A percentile compares a stretch with the other conserved stretches of the same genome.
phyloP scores from a whole-genome alignment of 768 basidiomycete genomes.

The Ephemerocybe angulata region DNA sequence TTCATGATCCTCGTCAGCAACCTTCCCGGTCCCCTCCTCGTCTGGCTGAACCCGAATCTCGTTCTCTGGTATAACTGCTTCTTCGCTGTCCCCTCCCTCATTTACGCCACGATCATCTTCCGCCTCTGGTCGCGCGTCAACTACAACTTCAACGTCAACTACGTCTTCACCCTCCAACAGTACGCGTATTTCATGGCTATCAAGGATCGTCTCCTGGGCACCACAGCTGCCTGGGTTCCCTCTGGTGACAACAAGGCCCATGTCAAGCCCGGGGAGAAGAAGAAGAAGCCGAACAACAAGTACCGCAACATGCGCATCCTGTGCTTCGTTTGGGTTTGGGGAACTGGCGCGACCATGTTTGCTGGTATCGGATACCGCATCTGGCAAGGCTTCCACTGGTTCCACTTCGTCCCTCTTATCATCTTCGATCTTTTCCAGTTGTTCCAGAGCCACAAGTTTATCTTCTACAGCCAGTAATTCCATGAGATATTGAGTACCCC shows the following conservation, averaged over 20 bases:
- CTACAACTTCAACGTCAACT: constrained; percentile 24
- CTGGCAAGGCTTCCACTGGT: constrained; percentile 18
- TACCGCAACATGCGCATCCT: constrained; percentile 27
- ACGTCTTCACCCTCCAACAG: constrained; percentile 25
- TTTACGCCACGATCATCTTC: constrained; percentile 23
- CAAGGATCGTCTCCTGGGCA: constrained; percentile 24
- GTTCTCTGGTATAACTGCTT: constrained; percentile 25
- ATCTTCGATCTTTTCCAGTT: background rate
- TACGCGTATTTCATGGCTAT: constrained; percentile 27
- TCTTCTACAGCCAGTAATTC: background rate
- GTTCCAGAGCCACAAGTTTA: constrained; percentile 3
- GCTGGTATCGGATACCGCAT: constrained; percentile 19
- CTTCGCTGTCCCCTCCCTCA: constrained; percentile 25
- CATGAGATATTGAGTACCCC: background rate
- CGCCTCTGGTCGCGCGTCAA: constrained; percentile 24
- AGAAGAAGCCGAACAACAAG: constrained; percentile 23
- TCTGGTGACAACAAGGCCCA: constrained; percentile 25
- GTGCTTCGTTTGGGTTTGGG: constrained; percentile 23
- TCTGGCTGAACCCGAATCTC: constrained; percentile 19
- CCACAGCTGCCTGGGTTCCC: constrained; percentile 26
- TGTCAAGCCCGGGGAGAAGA: constrained; percentile 15
- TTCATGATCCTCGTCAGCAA: constrained; percentile 21
- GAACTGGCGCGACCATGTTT: constrained; percentile 15
- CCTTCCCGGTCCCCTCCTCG: constrained; percentile 23
- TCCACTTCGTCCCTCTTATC: constrained; percentile 19